Base-by-base conservation (phyloP, 2,329 filamentous ascomycete species). In the Capronia epimyces region DNA sequence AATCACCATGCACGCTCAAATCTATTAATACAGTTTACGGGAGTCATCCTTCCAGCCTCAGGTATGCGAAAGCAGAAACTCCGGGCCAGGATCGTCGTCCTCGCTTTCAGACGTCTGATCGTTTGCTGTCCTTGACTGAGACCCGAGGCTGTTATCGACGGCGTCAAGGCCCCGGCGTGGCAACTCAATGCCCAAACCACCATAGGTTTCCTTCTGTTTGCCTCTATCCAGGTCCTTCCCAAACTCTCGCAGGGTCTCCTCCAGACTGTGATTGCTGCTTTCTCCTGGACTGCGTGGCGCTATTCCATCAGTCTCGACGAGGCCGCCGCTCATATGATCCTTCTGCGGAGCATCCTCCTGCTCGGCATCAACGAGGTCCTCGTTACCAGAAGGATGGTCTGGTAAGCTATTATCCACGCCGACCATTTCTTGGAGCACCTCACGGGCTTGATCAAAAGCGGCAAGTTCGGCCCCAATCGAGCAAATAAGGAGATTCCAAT, bases 391-490 rank as follows among this genome's bases (percentile, higher is more conserved):
- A 22, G 32, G 15, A 7, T 39, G 27, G 4, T 7, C 31, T 22
- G 21, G 15, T 7, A 29, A 15, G 22, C 37, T 32, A 29, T 48
- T 27, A 12, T 22, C 25, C 13, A 42, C 8, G 25, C 27, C 40
- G 16, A 42, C 15, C 3, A 43, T 43, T 6, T 44, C 37, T 20
- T 34, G 39, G 25, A 75, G 63, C 52, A 71, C 60, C 8, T 46
- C 54, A 51, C 63, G 63, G 12, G 68, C 73, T 61, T 72, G 65
- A 31, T 63, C 62, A 40, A 75, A 64, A 5, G 81, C 79, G 56
- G 81, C 79, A 2, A 83, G 66, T 62, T 84, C 81, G 1, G 81
- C 79, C 2, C 78, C 78, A 52, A 84, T 78, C 46, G 79, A 80
- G 50, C 77, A 81, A 21, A 82, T 74, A 24, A 84, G 70, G 16